Conservation (phyloP, 108 stramenopile species). For the Aurantiochytrium sp. region DNA sequence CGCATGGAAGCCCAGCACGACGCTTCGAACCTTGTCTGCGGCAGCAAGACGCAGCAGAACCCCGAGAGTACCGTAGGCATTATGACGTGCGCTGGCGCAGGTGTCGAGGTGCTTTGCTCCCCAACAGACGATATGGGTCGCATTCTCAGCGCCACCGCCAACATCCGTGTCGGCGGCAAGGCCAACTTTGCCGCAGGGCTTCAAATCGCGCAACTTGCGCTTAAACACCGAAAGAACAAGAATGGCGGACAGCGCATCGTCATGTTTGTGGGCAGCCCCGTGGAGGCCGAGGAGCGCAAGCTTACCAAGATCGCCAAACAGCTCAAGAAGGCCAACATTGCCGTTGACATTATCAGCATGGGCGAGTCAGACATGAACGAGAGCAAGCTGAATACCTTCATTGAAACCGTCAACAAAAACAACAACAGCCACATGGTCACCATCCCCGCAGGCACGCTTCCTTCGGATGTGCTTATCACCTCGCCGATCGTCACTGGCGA, state of each 20-base stretch:
- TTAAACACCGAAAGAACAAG: slow-evolving; percentile 95
- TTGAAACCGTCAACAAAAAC: slow-evolving; percentile 79
- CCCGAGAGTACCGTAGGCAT: slow-evolving; percentile 96
- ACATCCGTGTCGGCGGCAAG: slow-evolving; percentile 48
- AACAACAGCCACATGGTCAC: slow-evolving; percentile 85
- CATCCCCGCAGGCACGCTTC: slow-evolving; percentile 82
- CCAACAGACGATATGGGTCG: slow-evolving; percentile 92
- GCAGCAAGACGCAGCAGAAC: slow-evolving; percentile 77
- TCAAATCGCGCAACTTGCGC: slow-evolving; percentile 84
- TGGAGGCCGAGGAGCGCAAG: slow-evolving; percentile 33
- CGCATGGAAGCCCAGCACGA: slow-evolving; percentile 93
- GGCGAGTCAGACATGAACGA: slow-evolving; percentile 82
- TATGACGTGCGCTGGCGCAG: slow-evolving; percentile 62
- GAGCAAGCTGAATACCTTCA: slow-evolving; percentile 72
- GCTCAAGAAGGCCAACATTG: slow-evolving; percentile 89
- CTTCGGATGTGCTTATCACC: slow-evolving; percentile 79
- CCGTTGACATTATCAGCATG: slow-evolving; percentile 86
- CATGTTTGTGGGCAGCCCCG: slow-evolving; percentile 77
- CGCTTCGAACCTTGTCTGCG: slow-evolving; percentile 86
- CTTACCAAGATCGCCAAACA: slow-evolving; percentile 71
- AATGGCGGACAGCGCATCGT: slow-evolving; percentile 90
- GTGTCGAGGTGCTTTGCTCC: slow-evolving; percentile 76
- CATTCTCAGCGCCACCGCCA: slow-evolving; percentile 67
- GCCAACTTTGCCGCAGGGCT: slow-evolving; percentile 69
- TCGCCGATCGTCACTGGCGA: slow-evolving; percentile 72